Conservation (phyloP, 2,329 filamentous ascomycete species). For the Sclerotinia borealis region DNA sequence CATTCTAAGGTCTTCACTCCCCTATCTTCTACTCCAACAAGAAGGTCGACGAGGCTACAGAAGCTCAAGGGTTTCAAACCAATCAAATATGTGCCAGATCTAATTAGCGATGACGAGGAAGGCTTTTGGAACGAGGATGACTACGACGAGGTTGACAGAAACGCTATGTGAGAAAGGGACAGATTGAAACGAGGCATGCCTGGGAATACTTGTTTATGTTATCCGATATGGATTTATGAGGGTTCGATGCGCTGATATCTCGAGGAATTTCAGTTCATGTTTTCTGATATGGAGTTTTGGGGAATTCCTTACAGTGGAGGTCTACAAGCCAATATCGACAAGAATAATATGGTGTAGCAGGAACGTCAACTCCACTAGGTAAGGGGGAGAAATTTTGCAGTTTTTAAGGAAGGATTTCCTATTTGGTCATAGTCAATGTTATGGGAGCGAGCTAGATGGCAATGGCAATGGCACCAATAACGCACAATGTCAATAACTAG, state of each 20-base stretch:
- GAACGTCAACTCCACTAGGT: background rate
- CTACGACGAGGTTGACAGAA: background rate
- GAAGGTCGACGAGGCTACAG: background rate
- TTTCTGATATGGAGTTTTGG: background rate
- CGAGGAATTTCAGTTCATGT: background rate
- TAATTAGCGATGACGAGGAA: background rate
- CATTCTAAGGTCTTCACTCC: background rate
- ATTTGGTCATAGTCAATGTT: background rate
- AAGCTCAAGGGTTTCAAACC: background rate
- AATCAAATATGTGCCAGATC: constrained; percentile 3
- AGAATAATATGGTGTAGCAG: background rate
- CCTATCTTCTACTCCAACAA: background rate
- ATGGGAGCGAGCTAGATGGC: too few relatives aligned
- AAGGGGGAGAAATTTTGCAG: background rate
- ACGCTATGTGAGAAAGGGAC: background rate
- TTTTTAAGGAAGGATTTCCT: background rate
- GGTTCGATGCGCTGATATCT: background rate
- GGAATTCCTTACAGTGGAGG: background rate
- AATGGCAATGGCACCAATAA: background rate
- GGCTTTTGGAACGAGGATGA: background rate
- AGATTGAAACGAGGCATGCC: background rate
- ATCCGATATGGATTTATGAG: background rate
- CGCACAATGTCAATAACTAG: background rate
- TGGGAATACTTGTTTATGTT: background rate
- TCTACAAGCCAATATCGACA: background rate